These are phyloP conservation scores for Candida tetrigidarum DNA, from an alignment of 1,139 yeast species.

Conservation along the genomic window DNA sequence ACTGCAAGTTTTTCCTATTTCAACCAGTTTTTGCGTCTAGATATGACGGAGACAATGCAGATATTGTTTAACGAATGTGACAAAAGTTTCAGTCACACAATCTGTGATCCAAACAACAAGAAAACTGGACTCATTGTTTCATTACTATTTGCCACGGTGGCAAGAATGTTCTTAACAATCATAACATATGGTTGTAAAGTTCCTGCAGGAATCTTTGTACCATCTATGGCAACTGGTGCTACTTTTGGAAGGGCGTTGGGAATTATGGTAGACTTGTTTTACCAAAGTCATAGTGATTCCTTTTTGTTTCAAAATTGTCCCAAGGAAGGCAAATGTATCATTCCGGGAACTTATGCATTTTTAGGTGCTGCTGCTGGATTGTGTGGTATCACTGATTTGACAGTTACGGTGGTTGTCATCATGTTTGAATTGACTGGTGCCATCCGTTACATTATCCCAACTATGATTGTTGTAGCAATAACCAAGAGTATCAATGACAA, in stretches of 20 bases:
- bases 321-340: constrained; percentile 57
- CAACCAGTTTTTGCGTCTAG: constrained; percentile 77
- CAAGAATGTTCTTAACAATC: constrained; percentile 73
- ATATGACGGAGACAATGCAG: constrained; percentile 97
- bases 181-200: constrained; percentile 91
- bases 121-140: constrained; percentile 45
- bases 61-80: constrained; percentile 85
- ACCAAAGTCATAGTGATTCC: constrained; percentile 45
- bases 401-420: constrained; percentile 91
- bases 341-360: constrained; percentile 94
- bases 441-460: constrained; percentile 83
- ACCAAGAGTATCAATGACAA: constrained; percentile 77
- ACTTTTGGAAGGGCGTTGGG: constrained; percentile 90
- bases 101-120: constrained; percentile 53
- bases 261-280: constrained; percentile 61
- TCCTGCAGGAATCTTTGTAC: constrained; percentile 96
- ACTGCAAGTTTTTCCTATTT: constrained; percentile 84
- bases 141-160: constrained; percentile 69
- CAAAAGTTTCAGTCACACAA: constrained; percentile 38
- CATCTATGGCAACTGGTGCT: constrained; percentile 97
- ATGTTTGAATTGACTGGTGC: constrained; percentile 98
- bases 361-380: constrained; percentile 98
- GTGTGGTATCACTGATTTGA: constrained; percentile 90
- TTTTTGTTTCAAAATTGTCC: constrained; percentile 53
- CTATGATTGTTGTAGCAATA: constrained; percentile 95